phyloP scores from a whole-genome alignment of 2,329 filamentous ascomycete species.

The Zymoseptoria tritici region DNA sequence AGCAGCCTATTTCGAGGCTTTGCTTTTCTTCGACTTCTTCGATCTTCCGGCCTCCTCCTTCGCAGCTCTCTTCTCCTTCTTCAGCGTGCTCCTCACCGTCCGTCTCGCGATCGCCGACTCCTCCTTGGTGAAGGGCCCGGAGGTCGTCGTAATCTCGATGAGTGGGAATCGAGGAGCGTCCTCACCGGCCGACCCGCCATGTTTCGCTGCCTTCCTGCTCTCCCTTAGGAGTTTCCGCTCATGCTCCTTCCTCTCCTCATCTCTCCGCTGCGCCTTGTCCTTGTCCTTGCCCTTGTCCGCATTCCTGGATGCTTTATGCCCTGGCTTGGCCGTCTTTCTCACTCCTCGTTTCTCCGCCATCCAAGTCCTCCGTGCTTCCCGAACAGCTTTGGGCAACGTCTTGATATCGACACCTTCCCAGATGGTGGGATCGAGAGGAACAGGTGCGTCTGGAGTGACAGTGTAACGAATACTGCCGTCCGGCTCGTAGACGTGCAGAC shows the following conservation, averaged over 20 bases:
- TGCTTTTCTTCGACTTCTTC: slow-evolving; percentile 4
- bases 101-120: slow-evolving; percentile 13
- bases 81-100: slow-evolving; percentile 12
- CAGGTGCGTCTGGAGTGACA: slow-evolving; percentile 2
- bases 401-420: slow-evolving; percentile 16
- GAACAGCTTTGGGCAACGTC: slow-evolving; percentile 15
- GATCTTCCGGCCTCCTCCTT: slow-evolving; percentile 2
- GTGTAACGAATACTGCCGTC: slow-evolving; percentile 12
- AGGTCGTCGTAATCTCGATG: slow-evolving; percentile 3
- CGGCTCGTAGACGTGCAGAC: slow-evolving; percentile 8
- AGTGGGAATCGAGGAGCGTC: slow-evolving; percentile 11
- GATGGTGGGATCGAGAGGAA: slow-evolving; percentile 14
- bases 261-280: slow-evolving; percentile 4
- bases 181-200: slow-evolving; percentile 3
- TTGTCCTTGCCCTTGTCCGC: neutral
- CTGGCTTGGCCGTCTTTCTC: slow-evolving; percentile 1
- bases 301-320: neutral
- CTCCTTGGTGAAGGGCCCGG: slow-evolving; percentile 6
- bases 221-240: slow-evolving; percentile 7
- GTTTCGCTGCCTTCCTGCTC: slow-evolving; percentile 5
- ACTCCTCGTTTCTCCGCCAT: slow-evolving; percentile 11
- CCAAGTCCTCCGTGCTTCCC: slow-evolving; percentile 13
- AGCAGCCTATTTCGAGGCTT: neutral
- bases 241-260: slow-evolving; percentile 7
- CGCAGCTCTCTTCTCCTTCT: slow-evolving; percentile 11